Evolutionary conservation across 306 rosid genomes (phyloP), one percentile per base, ranked within the genome.

Genomic region (Inga leiocalycina): DNA sequence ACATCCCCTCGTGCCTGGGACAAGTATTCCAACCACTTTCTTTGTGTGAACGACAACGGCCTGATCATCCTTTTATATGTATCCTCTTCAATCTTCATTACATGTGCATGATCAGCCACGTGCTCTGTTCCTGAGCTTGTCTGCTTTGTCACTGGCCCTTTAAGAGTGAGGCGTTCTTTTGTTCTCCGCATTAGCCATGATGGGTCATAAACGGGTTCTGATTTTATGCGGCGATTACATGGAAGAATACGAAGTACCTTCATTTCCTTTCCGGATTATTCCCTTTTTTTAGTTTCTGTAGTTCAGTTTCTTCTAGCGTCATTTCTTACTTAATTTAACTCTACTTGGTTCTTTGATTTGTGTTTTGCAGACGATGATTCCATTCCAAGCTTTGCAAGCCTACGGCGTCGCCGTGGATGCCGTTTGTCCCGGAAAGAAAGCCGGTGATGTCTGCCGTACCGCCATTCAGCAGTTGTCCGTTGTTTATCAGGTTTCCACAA

Each of bases 161-260:
- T 0, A n/a, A 3, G 0, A 20, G 15, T 6, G 27, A 43, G 24
- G 51, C 34, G 6, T 62, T 24, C 68, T 44, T 41, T 34, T 34
- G 44, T 67, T 67, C 72, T 34, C 11, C 22, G 8, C 19, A 10
- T 34, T 10, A n/a, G 17, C 79, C 35, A 10, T 39, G 0, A 84
- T 88, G 92, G 86, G 74, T 67, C 78, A 87, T 74, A 90, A 79
- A 80, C 87, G 83, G 79, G 97, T 93, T 83, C 82, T 95, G 74
- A 70, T 95, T 2, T 86, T 95, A 0, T 93, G 98, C 88, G 98
- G 97, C 8, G 98, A 95, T 73, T 95, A 79, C 94, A 80, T 93
- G 94, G 98, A 95, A 88, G 98, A 95, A 79, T 87, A 48, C 46
- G 98, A 95, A 85, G 93, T 89, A 86, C 34, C 4, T 57, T 81